Conservation (phyloP, 352 stramenopile species). For the Peronospora belbahrii region DNA sequence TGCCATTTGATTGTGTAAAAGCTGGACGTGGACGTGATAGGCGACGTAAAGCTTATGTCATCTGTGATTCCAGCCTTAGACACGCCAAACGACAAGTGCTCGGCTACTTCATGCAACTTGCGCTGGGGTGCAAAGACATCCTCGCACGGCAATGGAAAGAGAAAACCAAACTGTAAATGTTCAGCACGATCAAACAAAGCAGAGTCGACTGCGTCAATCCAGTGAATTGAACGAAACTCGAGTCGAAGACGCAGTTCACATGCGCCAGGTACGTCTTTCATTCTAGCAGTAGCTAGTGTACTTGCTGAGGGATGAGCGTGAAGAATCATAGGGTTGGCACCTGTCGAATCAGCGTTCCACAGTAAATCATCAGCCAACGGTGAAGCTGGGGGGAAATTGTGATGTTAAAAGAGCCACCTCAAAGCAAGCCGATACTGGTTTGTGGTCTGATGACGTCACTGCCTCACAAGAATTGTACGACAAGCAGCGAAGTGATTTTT, state of each 20-base stretch:
- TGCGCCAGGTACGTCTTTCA: conserved; percentile 51
- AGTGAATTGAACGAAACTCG: conserved; percentile 64
- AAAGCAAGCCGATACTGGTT: conserved; percentile 66
- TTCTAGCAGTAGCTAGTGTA: conserved; percentile 26
- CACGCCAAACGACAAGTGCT: conserved; percentile 58
- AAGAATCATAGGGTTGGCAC: conserved; percentile 38
- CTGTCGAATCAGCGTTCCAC: conserved; percentile 41
- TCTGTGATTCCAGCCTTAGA: conserved; percentile 12
- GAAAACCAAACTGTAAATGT: conserved; percentile 58
- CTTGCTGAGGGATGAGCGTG: conserved; percentile 8
- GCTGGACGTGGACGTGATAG: conserved; percentile 54
- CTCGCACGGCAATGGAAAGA: conserved; percentile 76
- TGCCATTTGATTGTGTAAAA: conserved; percentile 69
- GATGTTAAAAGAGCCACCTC: conserved; percentile 28
- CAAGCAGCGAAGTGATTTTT: conserved; percentile 48
- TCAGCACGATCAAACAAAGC: conserved; percentile 55
- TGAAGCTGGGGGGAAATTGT: conserved; percentile 1
- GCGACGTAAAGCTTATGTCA: conserved; percentile 34
- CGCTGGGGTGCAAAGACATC: conserved; percentile 72
- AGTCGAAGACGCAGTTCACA: conserved; percentile 59
- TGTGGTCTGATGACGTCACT: conserved; percentile 76
- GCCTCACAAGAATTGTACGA: conserved; percentile 74
- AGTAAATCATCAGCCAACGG: conserved; percentile 17
- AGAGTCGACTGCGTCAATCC: conserved; percentile 55
- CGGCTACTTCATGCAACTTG: conserved; percentile 70